Percentiles rank a stretch among this genome's conserved stretches.
These are phyloP conservation scores for Verbena officinalis DNA, from an alignment of 257 asterid species.

Conservation along the genomic window DNA sequence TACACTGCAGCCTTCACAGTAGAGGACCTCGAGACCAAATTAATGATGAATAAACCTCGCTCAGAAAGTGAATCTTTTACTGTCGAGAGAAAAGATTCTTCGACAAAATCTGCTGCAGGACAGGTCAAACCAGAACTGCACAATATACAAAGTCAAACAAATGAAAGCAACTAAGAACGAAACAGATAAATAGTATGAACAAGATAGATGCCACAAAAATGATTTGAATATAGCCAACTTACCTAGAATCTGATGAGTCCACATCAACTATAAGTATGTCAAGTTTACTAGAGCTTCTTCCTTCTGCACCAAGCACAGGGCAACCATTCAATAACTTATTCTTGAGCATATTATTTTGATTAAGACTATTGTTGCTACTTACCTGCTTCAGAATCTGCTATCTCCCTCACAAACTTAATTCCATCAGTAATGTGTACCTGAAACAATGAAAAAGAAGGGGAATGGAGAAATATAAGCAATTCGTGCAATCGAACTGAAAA, in stretches of 20 bases:
- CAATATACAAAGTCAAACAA: conserved; percentile 12
- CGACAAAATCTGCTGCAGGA: conserved; percentile 80
- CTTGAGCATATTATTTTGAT: conserved; percentile 18
- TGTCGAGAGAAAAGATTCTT: conserved; percentile 68
- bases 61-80: conserved; percentile 73
- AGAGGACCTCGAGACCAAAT: conserved; percentile 87
- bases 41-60: conserved; percentile 74
- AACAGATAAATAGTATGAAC: not conserved
- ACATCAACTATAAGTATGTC: conserved; percentile 87
- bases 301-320: conserved; percentile 35
- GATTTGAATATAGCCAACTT: conserved; percentile 17
- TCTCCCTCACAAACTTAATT: conserved; percentile 56
- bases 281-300: conserved; percentile 34
- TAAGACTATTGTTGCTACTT: conserved; percentile 26
- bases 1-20: conserved; percentile 59
- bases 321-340: conserved; percentile 30
- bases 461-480: not conserved
- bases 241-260: conserved; percentile 91
- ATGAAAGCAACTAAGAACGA: not conserved
- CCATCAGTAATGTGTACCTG: conserved; percentile 83
- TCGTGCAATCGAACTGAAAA: not conserved
- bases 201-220: not conserved
- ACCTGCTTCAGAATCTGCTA: conserved; percentile 44
- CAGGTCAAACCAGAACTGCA: conserved; percentile 90
- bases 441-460: not conserved